Conservation (phyloP, 345 rosid genomes). For the Pugionium dolabratum region DNA sequence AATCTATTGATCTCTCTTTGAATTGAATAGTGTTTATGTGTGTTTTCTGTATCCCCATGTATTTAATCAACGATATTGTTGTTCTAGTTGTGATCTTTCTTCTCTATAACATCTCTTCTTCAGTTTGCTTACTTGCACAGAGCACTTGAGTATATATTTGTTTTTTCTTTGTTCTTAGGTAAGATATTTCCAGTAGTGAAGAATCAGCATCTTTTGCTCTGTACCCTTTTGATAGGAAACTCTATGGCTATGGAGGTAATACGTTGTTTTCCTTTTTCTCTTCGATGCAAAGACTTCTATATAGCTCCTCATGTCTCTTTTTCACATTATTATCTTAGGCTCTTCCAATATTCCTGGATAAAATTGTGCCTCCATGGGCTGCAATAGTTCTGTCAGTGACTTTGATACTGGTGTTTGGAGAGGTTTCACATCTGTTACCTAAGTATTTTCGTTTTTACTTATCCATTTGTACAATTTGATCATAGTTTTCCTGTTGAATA, state of each 20-base stretch:
- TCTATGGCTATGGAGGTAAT: conserved; percentile 93
- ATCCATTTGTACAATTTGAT: not conserved
- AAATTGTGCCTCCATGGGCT: conserved; percentile 77
- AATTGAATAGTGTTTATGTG: not conserved
- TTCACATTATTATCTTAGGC: conserved; percentile 43
- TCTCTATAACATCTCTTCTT: not conserved
- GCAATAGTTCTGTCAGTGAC: conserved; percentile 82
- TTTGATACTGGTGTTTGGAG: conserved; percentile 80
- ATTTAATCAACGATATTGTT: too few species aligned
- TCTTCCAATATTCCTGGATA: conserved; percentile 88
- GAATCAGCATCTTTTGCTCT: conserved; percentile 89
- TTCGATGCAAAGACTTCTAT: not conserved
- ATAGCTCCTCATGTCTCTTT: not conserved
- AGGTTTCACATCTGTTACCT: conserved; percentile 48
- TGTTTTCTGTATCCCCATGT: not conserved
- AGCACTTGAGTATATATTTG: not conserved
- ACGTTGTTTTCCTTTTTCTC: not conserved
- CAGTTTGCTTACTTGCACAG: not conserved
- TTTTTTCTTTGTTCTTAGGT: conserved; percentile 48
- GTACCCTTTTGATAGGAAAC: conserved; percentile 91
- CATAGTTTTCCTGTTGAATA: not conserved
- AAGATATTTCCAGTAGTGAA: conserved; percentile 91
- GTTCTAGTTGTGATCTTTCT: too few species aligned
- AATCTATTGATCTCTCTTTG: too few species aligned
- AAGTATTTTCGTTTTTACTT: not conserved